Evolutionary conservation across 495 filamentous ascomycete genomes (phyloP).

Genomic region (Xylaria nigripes): DNA sequence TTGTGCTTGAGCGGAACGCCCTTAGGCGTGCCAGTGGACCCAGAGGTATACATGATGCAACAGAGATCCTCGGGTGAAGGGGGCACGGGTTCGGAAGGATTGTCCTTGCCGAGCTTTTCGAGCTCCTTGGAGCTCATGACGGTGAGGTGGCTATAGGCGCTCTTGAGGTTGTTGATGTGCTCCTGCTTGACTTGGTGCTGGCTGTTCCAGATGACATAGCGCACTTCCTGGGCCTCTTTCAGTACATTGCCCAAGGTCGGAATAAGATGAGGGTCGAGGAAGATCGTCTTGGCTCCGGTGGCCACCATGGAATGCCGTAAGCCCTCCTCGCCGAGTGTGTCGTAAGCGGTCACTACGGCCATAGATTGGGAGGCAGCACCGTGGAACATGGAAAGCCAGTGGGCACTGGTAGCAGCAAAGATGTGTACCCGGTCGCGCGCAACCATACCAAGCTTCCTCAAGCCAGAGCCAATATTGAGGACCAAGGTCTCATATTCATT

Average conservation of each 20-base stretch:
- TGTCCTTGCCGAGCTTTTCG: slow-evolving; percentile 71
- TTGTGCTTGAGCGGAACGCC: slow-evolving; percentile 86
- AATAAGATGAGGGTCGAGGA: slow-evolving; percentile 79
- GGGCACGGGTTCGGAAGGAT: slow-evolving; percentile 71
- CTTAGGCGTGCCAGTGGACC: slow-evolving; percentile 94
- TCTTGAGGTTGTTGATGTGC: slow-evolving; percentile 73
- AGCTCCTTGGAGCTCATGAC: slow-evolving; percentile 83
- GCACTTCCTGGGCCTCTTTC: slow-evolving; percentile 67
- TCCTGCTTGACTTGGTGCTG: slow-evolving; percentile 65
- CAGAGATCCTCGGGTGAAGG: slow-evolving; percentile 80
- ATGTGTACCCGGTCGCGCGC: slow-evolving; percentile 73
- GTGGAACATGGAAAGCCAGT: slow-evolving; percentile 73
- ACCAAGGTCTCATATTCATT: slow-evolving; percentile 75
- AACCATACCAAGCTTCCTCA: slow-evolving; percentile 70
- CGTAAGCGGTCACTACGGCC: slow-evolving; percentile 93
- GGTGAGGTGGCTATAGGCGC: slow-evolving; percentile 57
- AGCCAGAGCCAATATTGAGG: slow-evolving; percentile 64
- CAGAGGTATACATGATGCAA: slow-evolving; percentile 99
- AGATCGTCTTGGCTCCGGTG: slow-evolving; percentile 79
- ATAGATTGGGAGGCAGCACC: slow-evolving; percentile 81
- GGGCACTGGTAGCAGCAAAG: slow-evolving; percentile 77
- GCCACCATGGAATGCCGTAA: slow-evolving; percentile 85
- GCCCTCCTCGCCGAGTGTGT: slow-evolving; percentile 91
- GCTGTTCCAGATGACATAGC: slow-evolving; percentile 84
- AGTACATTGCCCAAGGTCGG: slow-evolving; percentile 73